phyloP scores from a whole-genome alignment of 1,284 basidiomycete genomes.

The Apiotrichum montevideense region DNA sequence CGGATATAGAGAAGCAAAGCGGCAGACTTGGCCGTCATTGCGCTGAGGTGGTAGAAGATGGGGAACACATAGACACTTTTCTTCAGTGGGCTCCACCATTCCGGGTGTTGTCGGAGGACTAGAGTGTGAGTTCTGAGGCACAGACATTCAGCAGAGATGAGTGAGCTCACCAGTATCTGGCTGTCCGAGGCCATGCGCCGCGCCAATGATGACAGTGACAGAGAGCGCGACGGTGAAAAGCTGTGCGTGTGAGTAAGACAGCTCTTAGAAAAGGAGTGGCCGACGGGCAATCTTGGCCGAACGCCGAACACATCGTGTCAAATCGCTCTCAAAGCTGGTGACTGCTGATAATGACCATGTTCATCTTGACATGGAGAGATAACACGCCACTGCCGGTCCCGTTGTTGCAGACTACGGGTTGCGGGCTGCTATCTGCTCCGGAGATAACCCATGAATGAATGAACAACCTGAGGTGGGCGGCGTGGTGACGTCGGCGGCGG shows the following conservation, averaged over 20 bases:
- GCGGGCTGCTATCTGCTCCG: too few species aligned
- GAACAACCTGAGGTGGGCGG: too few species aligned
- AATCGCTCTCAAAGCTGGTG: not conserved
- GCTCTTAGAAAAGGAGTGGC: not conserved
- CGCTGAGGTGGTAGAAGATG: constrained; percentile 42
- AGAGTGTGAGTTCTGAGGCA: not conserved
- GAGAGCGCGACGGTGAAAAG: constrained; percentile 30
- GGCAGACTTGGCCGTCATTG: constrained; percentile 43
- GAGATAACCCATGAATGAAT: too few species aligned
- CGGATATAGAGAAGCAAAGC: constrained; percentile 45
- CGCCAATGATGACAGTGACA: constrained; percentile 32
- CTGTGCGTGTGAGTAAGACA: constrained; percentile 13
- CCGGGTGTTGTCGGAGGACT: not conserved
- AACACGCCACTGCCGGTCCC: too few species aligned
- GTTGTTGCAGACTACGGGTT: too few species aligned
- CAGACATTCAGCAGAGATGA: not conserved
- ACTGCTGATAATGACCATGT: too few species aligned
- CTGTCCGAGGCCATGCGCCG: constrained; percentile 35
- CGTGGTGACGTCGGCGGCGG: too few species aligned
- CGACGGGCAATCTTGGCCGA: not conserved
- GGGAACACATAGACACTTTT: constrained; percentile 39
- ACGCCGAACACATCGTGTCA: not conserved
- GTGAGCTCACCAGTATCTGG: constrained; percentile 25
- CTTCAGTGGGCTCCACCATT: constrained; percentile 24
- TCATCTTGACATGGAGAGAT: too few species aligned